Conservation (phyloP, 208 protist species). For the Perkinsela sp. region DNA sequence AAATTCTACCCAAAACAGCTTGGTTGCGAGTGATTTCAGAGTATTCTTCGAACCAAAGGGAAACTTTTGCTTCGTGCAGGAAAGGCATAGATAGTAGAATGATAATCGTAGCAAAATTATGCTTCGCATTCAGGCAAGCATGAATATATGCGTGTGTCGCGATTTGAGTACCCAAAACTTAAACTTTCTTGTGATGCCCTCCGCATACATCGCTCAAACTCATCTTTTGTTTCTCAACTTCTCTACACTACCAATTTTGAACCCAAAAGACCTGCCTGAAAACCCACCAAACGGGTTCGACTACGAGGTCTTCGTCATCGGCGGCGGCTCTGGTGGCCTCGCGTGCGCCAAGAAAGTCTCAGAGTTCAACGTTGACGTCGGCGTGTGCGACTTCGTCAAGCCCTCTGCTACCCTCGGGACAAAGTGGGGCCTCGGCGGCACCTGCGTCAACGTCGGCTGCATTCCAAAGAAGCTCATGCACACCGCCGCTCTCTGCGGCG, state of each 20-base stretch:
- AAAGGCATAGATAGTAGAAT: too few relatives aligned
- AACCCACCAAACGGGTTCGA: neutral
- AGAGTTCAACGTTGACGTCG: neutral
- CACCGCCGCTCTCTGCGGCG: conserved; percentile 11
- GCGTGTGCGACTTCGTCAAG: conserved; percentile 24
- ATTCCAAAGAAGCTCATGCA: conserved; percentile 65
- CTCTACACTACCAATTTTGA: neutral
- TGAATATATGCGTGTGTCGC: neutral
- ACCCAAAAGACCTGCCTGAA: neutral
- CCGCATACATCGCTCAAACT: too few relatives aligned
- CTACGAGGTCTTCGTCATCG: conserved; percentile 37
- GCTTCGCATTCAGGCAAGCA: too few relatives aligned
- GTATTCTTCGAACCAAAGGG: too few relatives aligned
- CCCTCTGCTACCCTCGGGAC: conserved; percentile 26
- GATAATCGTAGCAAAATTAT: too few relatives aligned
- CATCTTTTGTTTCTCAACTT: neutral
- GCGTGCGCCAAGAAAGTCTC: conserved; percentile 17
- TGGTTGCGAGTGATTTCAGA: too few relatives aligned
- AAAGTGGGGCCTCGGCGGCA: conserved; percentile 31
- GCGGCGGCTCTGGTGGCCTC: conserved; percentile 46
- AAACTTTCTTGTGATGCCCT: conserved; percentile 2
- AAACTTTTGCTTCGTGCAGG: too few relatives aligned
- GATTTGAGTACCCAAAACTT: neutral
- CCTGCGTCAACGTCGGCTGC: conserved; percentile 49
- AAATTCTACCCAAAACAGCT: too few relatives aligned